phyloP scores from a whole-genome alignment of 2,329 filamentous ascomycete species.

The Arthroderma sp. region DNA sequence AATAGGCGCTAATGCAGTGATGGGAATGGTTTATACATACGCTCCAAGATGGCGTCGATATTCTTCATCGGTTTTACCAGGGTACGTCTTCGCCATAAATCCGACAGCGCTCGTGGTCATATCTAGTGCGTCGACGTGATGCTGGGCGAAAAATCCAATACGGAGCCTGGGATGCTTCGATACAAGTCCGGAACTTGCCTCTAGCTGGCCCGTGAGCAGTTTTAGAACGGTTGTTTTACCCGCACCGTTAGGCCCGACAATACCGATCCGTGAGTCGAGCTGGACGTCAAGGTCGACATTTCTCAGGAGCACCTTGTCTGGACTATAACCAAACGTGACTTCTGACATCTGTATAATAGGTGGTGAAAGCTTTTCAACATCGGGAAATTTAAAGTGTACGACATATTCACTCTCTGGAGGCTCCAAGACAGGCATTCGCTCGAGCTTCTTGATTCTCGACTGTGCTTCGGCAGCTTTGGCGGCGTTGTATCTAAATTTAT shows the following conservation, averaged over 20 bases:
- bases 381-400: slow-evolving; percentile 93
- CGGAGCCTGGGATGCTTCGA: slow-evolving; percentile 78
- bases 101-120: slow-evolving; percentile 77
- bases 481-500: slow-evolving; percentile 99
- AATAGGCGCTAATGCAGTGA: slow-evolving; percentile 27
- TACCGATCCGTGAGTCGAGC: slow-evolving; percentile 93
- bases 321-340: slow-evolving; percentile 77
- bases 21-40: slow-evolving; percentile 39
- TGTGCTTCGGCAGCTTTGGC: slow-evolving; percentile 97
- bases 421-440: slow-evolving; percentile 88
- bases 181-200: slow-evolving; percentile 66
- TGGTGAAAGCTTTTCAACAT: slow-evolving; percentile 92
- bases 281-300: slow-evolving; percentile 94
- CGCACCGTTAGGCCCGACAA: slow-evolving; percentile 97
- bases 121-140: slow-evolving; percentile 93
- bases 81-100: slow-evolving; percentile 91
- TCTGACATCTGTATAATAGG: slow-evolving; percentile 96
- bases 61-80: slow-evolving; percentile 86
- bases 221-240: slow-evolving; percentile 98
- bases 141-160: slow-evolving; percentile 94
- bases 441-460: slow-evolving; percentile 96
- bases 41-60: slow-evolving; percentile 91
- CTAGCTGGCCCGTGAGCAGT: slow-evolving; percentile 78
- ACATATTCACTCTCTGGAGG: slow-evolving; percentile 86
- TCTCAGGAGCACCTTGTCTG: slow-evolving; percentile 64